Conservation (phyloP, 1,139 yeast genomes). For the Kodamaea arcana region DNA sequence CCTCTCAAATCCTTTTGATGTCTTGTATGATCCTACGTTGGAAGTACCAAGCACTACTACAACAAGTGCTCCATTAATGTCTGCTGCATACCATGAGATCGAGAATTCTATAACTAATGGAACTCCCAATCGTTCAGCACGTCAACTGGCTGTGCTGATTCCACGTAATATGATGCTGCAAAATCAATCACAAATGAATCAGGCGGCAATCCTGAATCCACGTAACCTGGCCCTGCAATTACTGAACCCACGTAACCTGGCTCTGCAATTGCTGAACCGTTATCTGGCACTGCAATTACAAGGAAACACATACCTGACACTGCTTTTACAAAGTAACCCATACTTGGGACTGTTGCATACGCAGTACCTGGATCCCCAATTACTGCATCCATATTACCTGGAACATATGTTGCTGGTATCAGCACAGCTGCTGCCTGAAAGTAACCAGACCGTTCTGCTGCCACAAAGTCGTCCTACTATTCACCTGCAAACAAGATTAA, state of each 20-base stretch:
- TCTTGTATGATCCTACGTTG: conserved; percentile 7
- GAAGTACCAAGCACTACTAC: neutral
- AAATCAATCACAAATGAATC: neutral
- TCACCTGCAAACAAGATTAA: conserved; percentile 2
- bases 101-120: conserved; percentile 9
- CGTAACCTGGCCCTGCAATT: no score
- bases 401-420: neutral
- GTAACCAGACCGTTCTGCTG: neutral
- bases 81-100: conserved; percentile 11
- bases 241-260: no score
- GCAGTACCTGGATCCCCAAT: neutral
- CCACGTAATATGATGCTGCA: no score
- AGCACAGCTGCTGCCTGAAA: conserved; percentile 1
- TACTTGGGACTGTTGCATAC: neutral
- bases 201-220: no score
- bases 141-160: neutral
- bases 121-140: neutral
- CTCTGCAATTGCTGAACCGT: no score
- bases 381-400: neutral
- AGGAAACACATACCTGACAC: neutral
- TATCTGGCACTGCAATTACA: conserved; percentile 1
- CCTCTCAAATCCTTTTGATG: conserved; percentile 13
- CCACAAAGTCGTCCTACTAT: neutral
- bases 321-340: neutral
- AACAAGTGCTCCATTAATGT: neutral